These are phyloP conservation scores for Penicillium sp. DNA, from an alignment of 2,329 filamentous ascomycete species.

Conservation along the genomic window DNA sequence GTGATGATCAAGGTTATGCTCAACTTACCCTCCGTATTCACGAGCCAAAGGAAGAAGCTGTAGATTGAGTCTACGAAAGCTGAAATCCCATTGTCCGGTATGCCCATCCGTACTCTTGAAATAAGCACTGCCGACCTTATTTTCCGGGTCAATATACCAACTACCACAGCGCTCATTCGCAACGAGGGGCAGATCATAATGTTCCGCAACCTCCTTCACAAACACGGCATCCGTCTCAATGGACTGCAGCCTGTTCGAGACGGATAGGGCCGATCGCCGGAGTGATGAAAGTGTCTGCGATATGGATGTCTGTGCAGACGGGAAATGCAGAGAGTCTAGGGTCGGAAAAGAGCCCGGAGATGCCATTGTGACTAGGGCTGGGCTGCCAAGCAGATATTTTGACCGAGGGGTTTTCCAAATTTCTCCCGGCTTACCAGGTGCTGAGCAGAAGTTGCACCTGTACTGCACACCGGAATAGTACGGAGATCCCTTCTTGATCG, in stretches of 20 bases:
- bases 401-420: too few relatives aligned
- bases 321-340: slow-evolving; percentile 56
- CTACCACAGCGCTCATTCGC: slow-evolving; percentile 95
- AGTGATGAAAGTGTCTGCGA: slow-evolving; percentile 71
- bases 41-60: slow-evolving; percentile 74
- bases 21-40: slow-evolving; percentile 64
- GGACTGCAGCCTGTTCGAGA: slow-evolving; percentile 79
- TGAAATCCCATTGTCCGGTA: slow-evolving; percentile 87
- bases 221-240: slow-evolving; percentile 78
- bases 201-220: slow-evolving; percentile 60
- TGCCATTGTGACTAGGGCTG: slow-evolving; percentile 29
- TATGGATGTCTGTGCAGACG: slow-evolving; percentile 63
- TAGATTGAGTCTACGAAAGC: slow-evolving; percentile 79
- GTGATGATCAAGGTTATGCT: slow-evolving; percentile 20
- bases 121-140: slow-evolving; percentile 76
- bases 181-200: slow-evolving; percentile 68
- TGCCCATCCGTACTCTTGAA: slow-evolving; percentile 99
- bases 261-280: slow-evolving; percentile 74
- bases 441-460: background rate
- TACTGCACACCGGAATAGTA: slow-evolving; percentile 17
- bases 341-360: slow-evolving; percentile 38
- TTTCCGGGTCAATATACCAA: slow-evolving; percentile 78
- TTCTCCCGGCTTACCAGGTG: background rate
- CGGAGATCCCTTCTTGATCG: background rate
- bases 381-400: background rate